Conservation (phyloP, 768 basidiomycete genomes). For the Mycena sanguinolenta region DNA sequence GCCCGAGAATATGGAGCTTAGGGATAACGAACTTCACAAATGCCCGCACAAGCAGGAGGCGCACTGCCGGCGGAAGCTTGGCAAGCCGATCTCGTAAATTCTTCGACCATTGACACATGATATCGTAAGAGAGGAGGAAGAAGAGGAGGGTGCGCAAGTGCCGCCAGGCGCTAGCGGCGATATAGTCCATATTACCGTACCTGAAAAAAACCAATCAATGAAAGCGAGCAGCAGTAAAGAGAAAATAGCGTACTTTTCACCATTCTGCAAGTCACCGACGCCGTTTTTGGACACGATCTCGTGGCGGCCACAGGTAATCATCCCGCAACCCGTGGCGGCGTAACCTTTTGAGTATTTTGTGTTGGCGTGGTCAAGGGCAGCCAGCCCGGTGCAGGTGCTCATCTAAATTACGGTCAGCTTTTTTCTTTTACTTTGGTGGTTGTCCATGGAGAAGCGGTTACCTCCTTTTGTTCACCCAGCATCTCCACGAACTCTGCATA, state of each 20-base stretch:
- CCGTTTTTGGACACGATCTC: background rate
- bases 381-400: too few relatives aligned
- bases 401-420: too few relatives aligned
- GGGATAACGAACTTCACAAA: background rate
- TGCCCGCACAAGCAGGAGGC: too few relatives aligned
- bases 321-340: background rate
- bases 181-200: conserved; percentile 48
- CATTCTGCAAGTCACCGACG: too few relatives aligned
- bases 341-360: too few relatives aligned
- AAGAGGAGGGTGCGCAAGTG: too few relatives aligned
- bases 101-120: conserved; percentile 42
- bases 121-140: conserved; percentile 52
- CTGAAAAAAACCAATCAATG: conserved; percentile 40
- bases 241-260: conserved; percentile 51
- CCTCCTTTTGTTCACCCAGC: background rate
- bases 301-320: background rate
- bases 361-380: too few relatives aligned
- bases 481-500: too few relatives aligned
- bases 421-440: too few relatives aligned
- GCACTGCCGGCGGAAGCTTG: too few relatives aligned
- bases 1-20: background rate
- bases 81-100: too few relatives aligned
- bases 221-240: too few relatives aligned
- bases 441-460: background rate
- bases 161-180: conserved; percentile 33